Evolutionary conservation across 305 asterid genomes (phyloP), one percentile per base, ranked within the genome.

Genomic region (Fraxinus nigra): DNA sequence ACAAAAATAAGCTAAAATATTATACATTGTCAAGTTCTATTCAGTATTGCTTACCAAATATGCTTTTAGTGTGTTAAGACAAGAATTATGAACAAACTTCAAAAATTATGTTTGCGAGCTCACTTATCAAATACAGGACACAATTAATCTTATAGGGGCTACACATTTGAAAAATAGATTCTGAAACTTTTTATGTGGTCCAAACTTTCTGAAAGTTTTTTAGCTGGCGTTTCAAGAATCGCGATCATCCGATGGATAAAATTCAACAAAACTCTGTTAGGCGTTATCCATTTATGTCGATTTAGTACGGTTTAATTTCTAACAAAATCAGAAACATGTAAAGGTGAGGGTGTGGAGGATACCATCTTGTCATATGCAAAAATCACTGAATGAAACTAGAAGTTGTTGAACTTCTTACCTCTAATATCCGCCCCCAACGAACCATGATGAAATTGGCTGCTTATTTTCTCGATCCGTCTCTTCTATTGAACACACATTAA

Each of bases 321-420:
- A 28, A 43, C 22, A 43, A 20, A 35, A 14, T 61, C 35, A 37
- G n/a, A 8, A 8, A 26, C 28, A 7, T 32, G n/a, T 32, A 46
- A 59, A 48, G 24, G 14, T 9, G 5, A 22, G 3, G 70, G 32
- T 22, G 11, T 61, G 70, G 70, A 61, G 65, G 33, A 61, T 8
- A 22, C 70, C 32, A 61, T 65, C 37, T 65, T 34, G 30, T 26
- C 18, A 65, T 28, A 67, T 10, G 34, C 20, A 37, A 26, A 26
- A 61, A 9, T 8, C 14, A 61, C 72, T 9, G 14, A 13, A 4
- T 30, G 37, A 69, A 4, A 30, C 8, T 69, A 30, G 14, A 28
- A 69, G 75, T n/a, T 30, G 16, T 61, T 3, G 22, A 28, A 69
- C 75, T 69, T 69, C 82, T 82, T 82, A 89, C 91, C 91, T 86